These are phyloP conservation scores for Leccinum arenicola DNA, from an alignment of 768 basidiomycete genomes.

Conservation along the genomic window DNA sequence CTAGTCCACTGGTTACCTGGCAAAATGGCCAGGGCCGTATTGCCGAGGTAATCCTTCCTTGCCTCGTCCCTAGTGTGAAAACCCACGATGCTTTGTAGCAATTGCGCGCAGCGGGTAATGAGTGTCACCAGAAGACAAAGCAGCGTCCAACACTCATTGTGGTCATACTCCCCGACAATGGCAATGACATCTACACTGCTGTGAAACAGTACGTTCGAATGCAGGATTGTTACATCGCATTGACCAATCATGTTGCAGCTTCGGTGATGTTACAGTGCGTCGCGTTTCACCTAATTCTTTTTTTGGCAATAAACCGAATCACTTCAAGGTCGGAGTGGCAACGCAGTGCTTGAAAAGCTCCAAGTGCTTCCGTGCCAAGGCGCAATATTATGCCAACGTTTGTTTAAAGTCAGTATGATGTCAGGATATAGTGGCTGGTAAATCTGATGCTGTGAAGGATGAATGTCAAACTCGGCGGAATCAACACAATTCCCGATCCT, in stretches of 20 bases:
- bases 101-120: slow-evolving; percentile 49
- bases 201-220: slow-evolving; percentile 66
- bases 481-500: slow-evolving; percentile 75
- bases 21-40: slow-evolving; percentile 59
- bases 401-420: slow-evolving; percentile 60
- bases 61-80: neutral
- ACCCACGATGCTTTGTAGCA: slow-evolving; percentile 31
- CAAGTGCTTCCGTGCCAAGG: slow-evolving; percentile 65
- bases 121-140: slow-evolving; percentile 39
- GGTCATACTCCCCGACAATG: slow-evolving; percentile 68
- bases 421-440: neutral
- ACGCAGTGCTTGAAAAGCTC: slow-evolving; percentile 73
- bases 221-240: neutral
- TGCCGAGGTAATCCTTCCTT: slow-evolving; percentile 34
- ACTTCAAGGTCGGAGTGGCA: slow-evolving; percentile 60
- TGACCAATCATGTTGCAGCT: slow-evolving; percentile 40
- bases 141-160: slow-evolving; percentile 58
- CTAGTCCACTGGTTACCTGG: slow-evolving; percentile 46
- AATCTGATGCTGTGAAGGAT: slow-evolving; percentile 42
- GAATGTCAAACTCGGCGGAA: slow-evolving; percentile 82
- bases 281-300: neutral
- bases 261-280: slow-evolving; percentile 63
- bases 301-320: neutral
- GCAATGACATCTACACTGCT: slow-evolving; percentile 71
- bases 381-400: slow-evolving; percentile 81